A percentile compares a stretch with the other conserved stretches of the same genome.
Conservation (phyloP, 306 rosid genomes). For the Albizia julibrissin region DNA sequence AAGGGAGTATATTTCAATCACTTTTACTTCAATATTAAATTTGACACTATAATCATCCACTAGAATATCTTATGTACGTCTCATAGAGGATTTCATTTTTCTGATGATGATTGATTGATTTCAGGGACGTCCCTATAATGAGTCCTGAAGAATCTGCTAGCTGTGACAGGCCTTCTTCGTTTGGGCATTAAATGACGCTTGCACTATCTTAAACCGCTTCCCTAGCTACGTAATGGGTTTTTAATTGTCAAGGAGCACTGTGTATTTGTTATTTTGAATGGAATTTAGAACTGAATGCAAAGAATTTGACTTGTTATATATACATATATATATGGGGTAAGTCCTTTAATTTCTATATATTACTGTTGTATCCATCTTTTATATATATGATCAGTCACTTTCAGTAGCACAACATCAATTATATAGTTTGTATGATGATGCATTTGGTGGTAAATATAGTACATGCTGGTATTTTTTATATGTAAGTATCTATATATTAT, state of each 20-base stretch:
- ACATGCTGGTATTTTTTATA: not conserved
- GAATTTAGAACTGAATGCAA: constrained; percentile 38
- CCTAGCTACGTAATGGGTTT: constrained; percentile 21
- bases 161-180: constrained; percentile 30
- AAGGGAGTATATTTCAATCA: not conserved
- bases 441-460: not conserved
- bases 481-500: not conserved
- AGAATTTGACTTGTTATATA: constrained; percentile 8
- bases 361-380: constrained; percentile 18
- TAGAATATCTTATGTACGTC: not conserved
- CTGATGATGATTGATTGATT: constrained; percentile 9
- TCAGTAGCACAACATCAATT: not conserved
- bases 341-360: constrained; percentile 25
- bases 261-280: constrained; percentile 46
- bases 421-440: not conserved
- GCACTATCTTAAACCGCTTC: constrained; percentile 21
- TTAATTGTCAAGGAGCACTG: constrained; percentile 26
- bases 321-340: constrained; percentile 29
- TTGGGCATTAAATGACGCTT: constrained; percentile 5
- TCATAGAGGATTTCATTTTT: not conserved
- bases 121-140: constrained; percentile 33
- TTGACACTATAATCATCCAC: not conserved
- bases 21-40: not conserved
- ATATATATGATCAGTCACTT: not conserved
- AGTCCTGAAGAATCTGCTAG: constrained; percentile 19